Evolutionary conservation across 345 rosid species (phyloP), one percentile per base, ranked within the genome.

Genomic region (Garcia nutans): DNA sequence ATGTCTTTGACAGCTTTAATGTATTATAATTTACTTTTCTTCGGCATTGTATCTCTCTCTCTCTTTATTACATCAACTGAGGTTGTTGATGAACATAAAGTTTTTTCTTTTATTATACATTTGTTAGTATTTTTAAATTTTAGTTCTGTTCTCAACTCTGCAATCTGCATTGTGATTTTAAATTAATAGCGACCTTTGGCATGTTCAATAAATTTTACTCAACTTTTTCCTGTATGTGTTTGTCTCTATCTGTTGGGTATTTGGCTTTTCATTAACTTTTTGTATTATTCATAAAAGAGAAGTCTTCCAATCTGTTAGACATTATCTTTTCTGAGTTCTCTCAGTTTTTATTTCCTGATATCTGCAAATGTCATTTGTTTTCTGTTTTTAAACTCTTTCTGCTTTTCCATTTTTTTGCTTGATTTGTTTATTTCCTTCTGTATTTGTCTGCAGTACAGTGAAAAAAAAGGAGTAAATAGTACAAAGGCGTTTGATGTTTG

Each of bases 1-100:
- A 82, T 88, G 82, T 84, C 57, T n/a, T 52, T 87, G 83, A 78
- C 88, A 89, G 89, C 89, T 82, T 78, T 80, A 58, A 65, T 66
- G 54, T 71, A 70, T 74, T 77, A n/a, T n/a, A n/a, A 57, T 64
- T 70, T 73, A 65, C 31, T 47, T 45, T 69, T 58, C 74, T 73
- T 76, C 85, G 87, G 76, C 74, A 80, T 81, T 73, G 81, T 59
- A 69, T 85, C 65, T 78, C 78, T 61, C 76, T 80, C 64, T 76
- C 78, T 66, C 83, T 83, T 31, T 31, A 31, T 33, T 77, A 33
- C 44, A 54, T 70, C 55, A 54, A 77, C 28, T 41, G 50, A 52
- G 54, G 71, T 65, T 37, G 70, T 52, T 55, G 23, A 74, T 42
- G 54, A 54, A 54, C 71, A 64, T 41, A 62, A 74, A 33, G 63